phyloP scores from a whole-genome alignment of 352 stramenopile species.

The Globisporangium cederbergense region DNA sequence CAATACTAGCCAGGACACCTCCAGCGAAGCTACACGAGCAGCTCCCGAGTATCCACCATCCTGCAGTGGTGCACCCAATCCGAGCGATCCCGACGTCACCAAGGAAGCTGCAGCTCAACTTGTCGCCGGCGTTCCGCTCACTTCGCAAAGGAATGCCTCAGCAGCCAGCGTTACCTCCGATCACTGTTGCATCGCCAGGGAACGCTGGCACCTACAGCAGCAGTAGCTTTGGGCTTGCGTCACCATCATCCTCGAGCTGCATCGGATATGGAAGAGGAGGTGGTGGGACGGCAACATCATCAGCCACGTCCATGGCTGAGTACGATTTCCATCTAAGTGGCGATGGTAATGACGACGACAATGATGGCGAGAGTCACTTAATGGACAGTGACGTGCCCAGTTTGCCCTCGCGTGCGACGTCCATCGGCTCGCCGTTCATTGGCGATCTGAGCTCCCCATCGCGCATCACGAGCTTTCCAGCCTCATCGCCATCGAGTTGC shows the following conservation, averaged over 20 bases:
- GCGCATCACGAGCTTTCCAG: background rate
- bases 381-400: constrained; percentile 6
- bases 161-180: constrained; percentile 52
- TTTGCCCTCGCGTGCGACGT: constrained; percentile 13
- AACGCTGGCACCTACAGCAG: constrained; percentile 3
- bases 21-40: constrained; percentile 6
- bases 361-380: background rate
- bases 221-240: constrained; percentile 3
- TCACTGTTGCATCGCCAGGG: constrained; percentile 26
- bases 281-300: background rate
- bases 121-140: constrained; percentile 58
- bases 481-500: background rate
- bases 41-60: constrained; percentile 26
- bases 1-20: background rate
- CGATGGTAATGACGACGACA: background rate
- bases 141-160: constrained; percentile 68
- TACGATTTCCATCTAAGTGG: background rate
- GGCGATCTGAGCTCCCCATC: constrained; percentile 26
- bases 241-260: constrained; percentile 2
- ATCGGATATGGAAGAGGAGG: background rate
- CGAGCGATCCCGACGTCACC: constrained; percentile 53
- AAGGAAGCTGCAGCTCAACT: constrained; percentile 47
- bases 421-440: constrained; percentile 25
- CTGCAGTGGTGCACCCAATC: constrained; percentile 42
- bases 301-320: background rate